Evolutionary conservation across 1,284 basidiomycete species (phyloP).

Genomic region (Fistulina hepatica): DNA sequence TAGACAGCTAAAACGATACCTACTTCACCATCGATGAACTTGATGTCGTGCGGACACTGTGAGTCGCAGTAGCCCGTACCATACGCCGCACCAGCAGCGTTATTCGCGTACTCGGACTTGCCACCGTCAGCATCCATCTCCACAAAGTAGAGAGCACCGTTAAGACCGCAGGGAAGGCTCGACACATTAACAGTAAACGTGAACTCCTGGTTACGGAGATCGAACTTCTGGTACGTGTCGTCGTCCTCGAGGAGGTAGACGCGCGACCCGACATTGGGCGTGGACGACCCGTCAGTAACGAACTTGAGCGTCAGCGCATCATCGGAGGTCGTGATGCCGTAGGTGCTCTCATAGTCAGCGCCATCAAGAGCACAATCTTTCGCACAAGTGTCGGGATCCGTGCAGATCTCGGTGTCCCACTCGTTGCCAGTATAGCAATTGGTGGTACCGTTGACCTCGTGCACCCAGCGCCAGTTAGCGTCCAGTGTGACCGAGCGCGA

Average conservation of each 20-base stretch:
- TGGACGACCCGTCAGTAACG: slow-evolving; percentile 20
- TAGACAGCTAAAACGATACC: slow-evolving; percentile 17
- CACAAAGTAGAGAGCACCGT: slow-evolving; percentile 33
- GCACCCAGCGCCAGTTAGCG: slow-evolving; percentile 44
- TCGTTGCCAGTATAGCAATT: slow-evolving; percentile 49
- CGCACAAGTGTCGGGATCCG: slow-evolving; percentile 35
- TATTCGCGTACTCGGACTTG: slow-evolving; percentile 32
- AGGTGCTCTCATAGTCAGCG: slow-evolving; percentile 33
- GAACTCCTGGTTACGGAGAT: slow-evolving; percentile 33
- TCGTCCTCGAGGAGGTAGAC: slow-evolving; percentile 41
- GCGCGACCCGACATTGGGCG: slow-evolving; percentile 45
- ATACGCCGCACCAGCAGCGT: slow-evolving; percentile 45
- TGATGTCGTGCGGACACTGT: slow-evolving; percentile 45
- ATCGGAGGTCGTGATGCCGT: slow-evolving; percentile 12
- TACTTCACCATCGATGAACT: slow-evolving; percentile 39
- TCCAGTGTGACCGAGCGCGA: slow-evolving; percentile 32
- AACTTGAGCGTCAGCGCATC: slow-evolving; percentile 12
- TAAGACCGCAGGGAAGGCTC: slow-evolving; percentile 44
- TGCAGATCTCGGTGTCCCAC: slow-evolving; percentile 39
- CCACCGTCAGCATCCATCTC: slow-evolving; percentile 49
- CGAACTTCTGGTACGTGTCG: slow-evolving; percentile 35
- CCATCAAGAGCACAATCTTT: slow-evolving; percentile 47
- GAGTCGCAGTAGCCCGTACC: slow-evolving; percentile 48
- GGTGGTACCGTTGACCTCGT: slow-evolving; percentile 30
- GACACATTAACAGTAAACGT: slow-evolving; percentile 41